These are phyloP conservation scores for Calonectria pseudoturangicola DNA, from an alignment of 2,329 filamentous ascomycete genomes.

Conservation along the genomic window DNA sequence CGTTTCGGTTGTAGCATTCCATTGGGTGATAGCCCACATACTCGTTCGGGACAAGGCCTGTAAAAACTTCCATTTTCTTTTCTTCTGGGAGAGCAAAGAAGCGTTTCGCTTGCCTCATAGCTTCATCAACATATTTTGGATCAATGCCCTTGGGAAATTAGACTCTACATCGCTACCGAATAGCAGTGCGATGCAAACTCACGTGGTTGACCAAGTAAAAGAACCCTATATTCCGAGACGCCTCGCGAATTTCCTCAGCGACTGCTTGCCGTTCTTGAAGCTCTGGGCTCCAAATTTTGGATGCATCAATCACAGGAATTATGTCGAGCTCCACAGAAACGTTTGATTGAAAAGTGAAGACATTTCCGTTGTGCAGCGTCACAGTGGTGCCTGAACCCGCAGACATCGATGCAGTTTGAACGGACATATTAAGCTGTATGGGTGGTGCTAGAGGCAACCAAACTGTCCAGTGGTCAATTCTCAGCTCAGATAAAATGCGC, in stretches of 20 bases:
- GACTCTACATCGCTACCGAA: constrained; percentile 6
- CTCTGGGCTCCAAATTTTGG: constrained; percentile 60
- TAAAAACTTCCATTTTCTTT: constrained; percentile 69
- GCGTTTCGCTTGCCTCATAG: constrained; percentile 61
- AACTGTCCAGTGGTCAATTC: neutral
- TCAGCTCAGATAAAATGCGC: neutral
- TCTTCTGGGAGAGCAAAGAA: constrained; percentile 66
- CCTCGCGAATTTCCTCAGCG: constrained; percentile 63
- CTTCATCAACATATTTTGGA: constrained; percentile 52
- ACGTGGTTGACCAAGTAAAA: constrained; percentile 64
- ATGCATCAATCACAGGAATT: constrained; percentile 67
- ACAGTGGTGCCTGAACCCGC: constrained; percentile 31
- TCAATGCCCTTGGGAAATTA: constrained; percentile 53
- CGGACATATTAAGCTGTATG: neutral
- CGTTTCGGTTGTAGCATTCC: constrained; percentile 62
- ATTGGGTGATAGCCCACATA: constrained; percentile 61
- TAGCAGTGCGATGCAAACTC: neutral
- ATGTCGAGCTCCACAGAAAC: constrained; percentile 50
- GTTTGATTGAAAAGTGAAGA: constrained; percentile 54
- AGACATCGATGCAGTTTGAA: neutral
- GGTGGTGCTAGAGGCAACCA: no score
- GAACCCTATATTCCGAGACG: constrained; percentile 64
- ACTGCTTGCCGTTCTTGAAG: constrained; percentile 61
- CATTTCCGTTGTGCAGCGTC: constrained; percentile 50
- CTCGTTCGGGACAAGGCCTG: constrained; percentile 59